These are phyloP conservation scores for Fallopia convolvulus DNA, from an alignment of 148 eudicot species.

Conservation along the genomic window DNA sequence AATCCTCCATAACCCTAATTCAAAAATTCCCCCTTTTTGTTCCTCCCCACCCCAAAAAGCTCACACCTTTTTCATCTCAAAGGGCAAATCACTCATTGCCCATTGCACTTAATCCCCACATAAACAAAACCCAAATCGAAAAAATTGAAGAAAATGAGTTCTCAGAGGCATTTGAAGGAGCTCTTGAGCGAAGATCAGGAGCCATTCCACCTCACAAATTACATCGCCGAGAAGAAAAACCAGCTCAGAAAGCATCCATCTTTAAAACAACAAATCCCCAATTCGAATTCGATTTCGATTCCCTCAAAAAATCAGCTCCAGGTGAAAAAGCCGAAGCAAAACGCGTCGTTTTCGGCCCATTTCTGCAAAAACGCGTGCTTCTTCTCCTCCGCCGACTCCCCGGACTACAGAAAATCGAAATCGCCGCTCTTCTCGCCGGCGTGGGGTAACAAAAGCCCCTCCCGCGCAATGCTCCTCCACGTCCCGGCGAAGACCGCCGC, in stretches of 20 bases:
- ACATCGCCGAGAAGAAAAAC: slow-evolving; percentile 42
- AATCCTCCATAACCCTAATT: slow-evolving; percentile 6
- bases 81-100: not conserved
- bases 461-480: slow-evolving; percentile 43
- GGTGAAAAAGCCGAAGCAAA: slow-evolving; percentile 21
- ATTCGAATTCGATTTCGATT: not conserved
- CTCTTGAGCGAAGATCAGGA: slow-evolving; percentile 78
- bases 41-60: slow-evolving; percentile 7
- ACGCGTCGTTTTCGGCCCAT: slow-evolving; percentile 21
- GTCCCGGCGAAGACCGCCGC: slow-evolving; percentile 67
- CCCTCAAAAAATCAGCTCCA: slow-evolving; percentile 10
- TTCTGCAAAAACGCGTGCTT: slow-evolving; percentile 62
- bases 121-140: not conserved
- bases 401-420: slow-evolving; percentile 47
- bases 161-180: slow-evolving; percentile 50
- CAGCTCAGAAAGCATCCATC: slow-evolving; percentile 30
- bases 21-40: not conserved
- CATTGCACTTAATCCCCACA: not conserved
- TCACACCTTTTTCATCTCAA: not conserved
- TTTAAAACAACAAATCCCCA: not conserved
- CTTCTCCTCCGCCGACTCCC: slow-evolving; percentile 46
- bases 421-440: slow-evolving; percentile 50
- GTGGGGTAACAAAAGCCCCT: not conserved
- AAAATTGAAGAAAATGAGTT: not conserved
- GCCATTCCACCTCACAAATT: slow-evolving; percentile 55